Conservation (phyloP, 75 land plant genomes). For the Selaginella moellendorffii region DNA sequence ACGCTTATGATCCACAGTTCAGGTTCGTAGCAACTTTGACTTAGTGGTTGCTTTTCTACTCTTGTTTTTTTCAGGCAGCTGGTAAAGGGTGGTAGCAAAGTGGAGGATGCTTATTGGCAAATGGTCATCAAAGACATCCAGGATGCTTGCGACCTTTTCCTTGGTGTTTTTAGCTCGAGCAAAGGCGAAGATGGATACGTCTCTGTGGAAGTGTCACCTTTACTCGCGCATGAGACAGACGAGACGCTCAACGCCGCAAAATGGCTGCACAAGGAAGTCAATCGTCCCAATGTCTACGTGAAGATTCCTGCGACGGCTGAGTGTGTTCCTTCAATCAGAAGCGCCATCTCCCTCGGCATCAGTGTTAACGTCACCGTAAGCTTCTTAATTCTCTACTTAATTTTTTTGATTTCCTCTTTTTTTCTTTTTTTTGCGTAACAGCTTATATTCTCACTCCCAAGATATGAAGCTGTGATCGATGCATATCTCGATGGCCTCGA, state of each 20-base stretch:
- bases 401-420: neutral
- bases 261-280: constrained; percentile 70
- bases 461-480: constrained; percentile 96
- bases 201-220: constrained; percentile 95
- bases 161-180: constrained; percentile 59
- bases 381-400: neutral
- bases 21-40: constrained; percentile 30
- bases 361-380: constrained; percentile 97
- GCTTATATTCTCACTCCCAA: constrained; percentile 85
- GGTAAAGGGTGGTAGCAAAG: constrained; percentile 56
- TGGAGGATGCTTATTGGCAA: constrained; percentile 85
- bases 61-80: constrained; percentile 41
- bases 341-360: constrained; percentile 61
- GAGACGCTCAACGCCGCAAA: constrained; percentile 83
- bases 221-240: constrained; percentile 67
- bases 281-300: constrained; percentile 72
- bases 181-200: constrained; percentile 88
- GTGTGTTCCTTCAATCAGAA: constrained; percentile 62
- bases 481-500: constrained; percentile 96
- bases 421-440: constrained; percentile 14
- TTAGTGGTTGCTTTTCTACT: neutral
- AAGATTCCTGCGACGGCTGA: constrained; percentile 92
- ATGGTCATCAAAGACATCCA: constrained; percentile 91
- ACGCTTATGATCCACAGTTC: constrained; percentile 92
- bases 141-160: constrained; percentile 91